Evolutionary conservation across 768 basidiomycete species (phyloP), one percentile per base, ranked within the genome.

Genomic region (Boletus pseudopeckii): DNA sequence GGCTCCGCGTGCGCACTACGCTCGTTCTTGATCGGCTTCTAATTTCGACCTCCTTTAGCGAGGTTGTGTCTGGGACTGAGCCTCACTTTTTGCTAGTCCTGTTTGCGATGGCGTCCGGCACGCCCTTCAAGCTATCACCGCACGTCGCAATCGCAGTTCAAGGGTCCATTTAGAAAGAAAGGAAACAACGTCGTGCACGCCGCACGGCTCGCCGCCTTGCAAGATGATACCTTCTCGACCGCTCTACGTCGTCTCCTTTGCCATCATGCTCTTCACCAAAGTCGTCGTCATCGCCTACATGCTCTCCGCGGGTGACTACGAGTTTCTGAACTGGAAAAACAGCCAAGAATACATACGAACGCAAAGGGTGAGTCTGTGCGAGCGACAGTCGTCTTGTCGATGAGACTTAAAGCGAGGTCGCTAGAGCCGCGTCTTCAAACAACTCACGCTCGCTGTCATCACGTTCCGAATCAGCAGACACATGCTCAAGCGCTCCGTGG

Each of bases 401-500:
- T 11, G 8, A 26, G 34, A 24, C 22, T 22, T 18, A 7, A 54
- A 1, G n/a, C 14, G 17, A 14, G 9, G 0, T 32, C 20, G 13
- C 15, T 45, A 69, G 67, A 56, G 44, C 24, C 60, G 51, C 43
- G 55, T 68, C 38, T 52, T 63, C 26, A 59, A 56, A 30, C 67
- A 61, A 13, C 63, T 68, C 34, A 62, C 59, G 34, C 49, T 68
- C 36, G 61, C 65, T 0, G 7, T 67, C 38, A 47, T 68, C 58
- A 68, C 67, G 37, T 64, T 69, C 34, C 67, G 61, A n/a, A n/a
- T 65, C 42, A 53, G 67, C 53, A 54, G 53, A 49, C 59, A 64
- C 45, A 64, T 69, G 59, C 48, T 67, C 49, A 69, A 61, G 52
- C 67, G 63, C 50, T 69, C 67, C 48, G 56, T 69, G 36, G 50